Evolutionary conservation across 2,329 filamentous ascomycete species (phyloP).

Genomic region (Apiospora malaysiana): DNA sequence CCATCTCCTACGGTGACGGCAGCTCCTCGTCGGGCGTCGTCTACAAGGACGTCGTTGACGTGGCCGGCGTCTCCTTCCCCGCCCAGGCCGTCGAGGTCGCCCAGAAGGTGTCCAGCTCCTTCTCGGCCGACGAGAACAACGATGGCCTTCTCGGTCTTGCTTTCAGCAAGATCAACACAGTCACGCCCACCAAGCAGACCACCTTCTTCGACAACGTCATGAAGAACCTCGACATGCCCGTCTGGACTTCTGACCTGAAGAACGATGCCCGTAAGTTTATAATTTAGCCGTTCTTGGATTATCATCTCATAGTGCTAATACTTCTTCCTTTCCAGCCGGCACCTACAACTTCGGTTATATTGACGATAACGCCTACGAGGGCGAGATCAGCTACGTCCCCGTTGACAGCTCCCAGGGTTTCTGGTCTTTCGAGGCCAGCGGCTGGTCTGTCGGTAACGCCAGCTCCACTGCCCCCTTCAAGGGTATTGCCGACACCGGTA

Average conservation of each 20-base stretch:
- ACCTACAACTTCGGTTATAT: slow-evolving; percentile 53
- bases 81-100: slow-evolving; percentile 52
- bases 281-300: neutral
- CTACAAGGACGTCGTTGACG: slow-evolving; percentile 48
- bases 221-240: slow-evolving; percentile 42
- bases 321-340: slow-evolving; percentile 31
- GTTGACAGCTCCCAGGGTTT: slow-evolving; percentile 64
- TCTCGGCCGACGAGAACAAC: slow-evolving; percentile 44
- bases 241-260: slow-evolving; percentile 60
- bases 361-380: slow-evolving; percentile 62
- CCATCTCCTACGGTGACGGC: slow-evolving; percentile 51
- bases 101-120: slow-evolving; percentile 45
- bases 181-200: slow-evolving; percentile 45
- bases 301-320: slow-evolving; percentile 24
- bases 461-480: slow-evolving; percentile 25
- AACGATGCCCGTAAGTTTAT: slow-evolving; percentile 35
- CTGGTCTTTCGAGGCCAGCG: slow-evolving; percentile 66
- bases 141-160: slow-evolving; percentile 52
- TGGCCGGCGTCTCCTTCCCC: slow-evolving; percentile 47
- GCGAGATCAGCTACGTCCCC: slow-evolving; percentile 60
- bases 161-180: slow-evolving; percentile 51
- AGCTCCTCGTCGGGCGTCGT: slow-evolving; percentile 49
- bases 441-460: slow-evolving; percentile 56
- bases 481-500: slow-evolving; percentile 66
- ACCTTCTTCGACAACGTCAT: slow-evolving; percentile 50